phyloP scores from a whole-genome alignment of 495 filamentous ascomycete genomes.

The Rhizodiscina lignyota region DNA sequence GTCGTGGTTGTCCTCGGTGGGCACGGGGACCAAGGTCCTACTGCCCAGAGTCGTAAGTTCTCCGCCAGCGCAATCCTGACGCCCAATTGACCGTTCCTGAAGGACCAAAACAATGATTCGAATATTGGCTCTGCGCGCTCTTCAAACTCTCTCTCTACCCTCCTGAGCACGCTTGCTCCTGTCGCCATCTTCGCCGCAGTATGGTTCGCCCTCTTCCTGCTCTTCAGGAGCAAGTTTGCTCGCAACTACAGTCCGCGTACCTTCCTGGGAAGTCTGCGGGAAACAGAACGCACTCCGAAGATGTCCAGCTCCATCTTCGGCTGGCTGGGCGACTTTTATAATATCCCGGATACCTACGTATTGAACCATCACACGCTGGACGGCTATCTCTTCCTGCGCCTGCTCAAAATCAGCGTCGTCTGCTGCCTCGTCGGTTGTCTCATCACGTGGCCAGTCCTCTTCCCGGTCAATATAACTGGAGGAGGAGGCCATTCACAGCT shows the following conservation, averaged over 20 bases:
- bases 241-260: not conserved
- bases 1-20: no score
- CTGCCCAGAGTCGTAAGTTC: no score
- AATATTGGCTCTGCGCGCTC: not conserved
- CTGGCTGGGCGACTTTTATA: conserved; percentile 63
- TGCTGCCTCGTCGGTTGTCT: conserved; percentile 23
- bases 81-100: no score
- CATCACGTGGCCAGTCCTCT: conserved; percentile 28
- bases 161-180: conserved; percentile 1
- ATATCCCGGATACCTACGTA: conserved; percentile 66
- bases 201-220: not conserved
- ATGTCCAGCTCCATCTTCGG: conserved; percentile 37
- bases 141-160: not conserved
- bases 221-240: not conserved
- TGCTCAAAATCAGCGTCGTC: conserved; percentile 22
- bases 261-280: not conserved
- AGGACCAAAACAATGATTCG: not conserved
- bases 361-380: conserved; percentile 84
- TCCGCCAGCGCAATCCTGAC: no score
- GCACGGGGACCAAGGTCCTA: no score
- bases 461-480: conserved; percentile 30
- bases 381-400: conserved; percentile 28
- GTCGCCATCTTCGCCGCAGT: not conserved
- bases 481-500: conserved; percentile 44
- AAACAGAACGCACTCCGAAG: not conserved